Evolutionary conservation across 352 stramenopile genomes (phyloP).

Genomic region (Phytophthora parvispora): DNA sequence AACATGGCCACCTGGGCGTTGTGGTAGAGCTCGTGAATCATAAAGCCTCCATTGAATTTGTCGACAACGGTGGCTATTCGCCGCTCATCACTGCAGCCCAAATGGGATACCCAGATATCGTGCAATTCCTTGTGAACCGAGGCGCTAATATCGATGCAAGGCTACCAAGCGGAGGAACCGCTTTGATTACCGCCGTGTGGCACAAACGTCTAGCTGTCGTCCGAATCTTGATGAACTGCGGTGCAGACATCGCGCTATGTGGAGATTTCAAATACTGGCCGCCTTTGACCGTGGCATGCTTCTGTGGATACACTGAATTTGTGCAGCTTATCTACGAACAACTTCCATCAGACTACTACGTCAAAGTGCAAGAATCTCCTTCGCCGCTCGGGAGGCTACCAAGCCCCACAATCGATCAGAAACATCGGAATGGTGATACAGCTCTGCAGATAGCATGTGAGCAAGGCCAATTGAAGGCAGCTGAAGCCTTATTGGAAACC

Average conservation of each 20-base stretch:
- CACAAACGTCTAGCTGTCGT: conserved; percentile 1
- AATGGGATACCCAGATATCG: conserved; percentile 3
- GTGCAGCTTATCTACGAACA: conserved; percentile 20
- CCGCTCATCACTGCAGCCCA: conserved; percentile 18
- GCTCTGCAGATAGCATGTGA: conserved; percentile 10
- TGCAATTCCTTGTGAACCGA: conserved; percentile 11
- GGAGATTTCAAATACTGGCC: conserved; percentile 15
- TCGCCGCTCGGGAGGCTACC: background rate
- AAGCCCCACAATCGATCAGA: background rate
- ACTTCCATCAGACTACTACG: background rate
- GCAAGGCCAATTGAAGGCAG: conserved; percentile 1
- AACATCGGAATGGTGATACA: conserved; percentile 3
- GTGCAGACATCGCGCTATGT: conserved; percentile 3
- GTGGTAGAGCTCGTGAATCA: conserved; percentile 3
- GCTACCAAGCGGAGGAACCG: conserved; percentile 13
- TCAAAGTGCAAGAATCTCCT: background rate
- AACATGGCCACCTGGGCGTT: conserved; percentile 8
- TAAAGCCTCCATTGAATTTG: conserved; percentile 2
- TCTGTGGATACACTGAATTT: conserved; percentile 7
- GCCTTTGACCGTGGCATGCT: background rate
- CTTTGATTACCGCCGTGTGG: conserved; percentile 4
- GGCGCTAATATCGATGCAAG: conserved; percentile 4
- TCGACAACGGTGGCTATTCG: conserved; percentile 15
- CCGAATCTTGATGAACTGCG: conserved; percentile 10
- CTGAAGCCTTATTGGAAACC: background rate